Evolutionary conservation across 1,284 basidiomycete genomes (phyloP).

Genomic region (Flammula alnicola): DNA sequence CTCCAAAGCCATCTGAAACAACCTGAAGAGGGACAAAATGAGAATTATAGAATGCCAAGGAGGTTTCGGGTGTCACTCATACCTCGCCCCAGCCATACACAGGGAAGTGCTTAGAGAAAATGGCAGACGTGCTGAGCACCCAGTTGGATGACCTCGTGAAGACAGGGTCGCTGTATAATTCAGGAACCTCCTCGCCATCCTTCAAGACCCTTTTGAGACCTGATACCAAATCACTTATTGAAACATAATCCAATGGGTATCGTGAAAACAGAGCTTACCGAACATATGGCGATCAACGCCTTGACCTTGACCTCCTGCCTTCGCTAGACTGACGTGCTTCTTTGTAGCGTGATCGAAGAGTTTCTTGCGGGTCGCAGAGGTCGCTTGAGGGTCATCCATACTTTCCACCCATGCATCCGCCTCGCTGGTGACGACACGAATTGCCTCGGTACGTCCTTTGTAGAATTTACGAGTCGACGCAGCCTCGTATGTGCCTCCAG

Average conservation of each 20-base stretch:
- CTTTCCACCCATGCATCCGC: conserved; percentile 74
- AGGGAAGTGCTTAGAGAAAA: conserved; percentile 81
- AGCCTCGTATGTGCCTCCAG: conserved; percentile 84
- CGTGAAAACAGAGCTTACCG: too few relatives aligned
- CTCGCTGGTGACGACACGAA: conserved; percentile 78
- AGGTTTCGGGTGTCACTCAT: too few relatives aligned
- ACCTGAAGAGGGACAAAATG: conserved; percentile 46
- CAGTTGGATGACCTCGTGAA: conserved; percentile 69
- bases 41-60: too few relatives aligned
- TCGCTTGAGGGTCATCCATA: conserved; percentile 62
- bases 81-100: conserved; percentile 89
- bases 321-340: conserved; percentile 74
- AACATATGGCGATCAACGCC: conserved; percentile 88
- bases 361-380: conserved; percentile 50
- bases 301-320: conserved; percentile 69
- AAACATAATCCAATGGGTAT: too few relatives aligned
- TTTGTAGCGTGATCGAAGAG: conserved; percentile 71
- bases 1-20: conserved; percentile 79
- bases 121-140: conserved; percentile 85
- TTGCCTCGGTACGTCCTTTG: conserved; percentile 89
- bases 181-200: conserved; percentile 66
- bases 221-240: too few relatives aligned
- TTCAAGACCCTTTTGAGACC: conserved; percentile 71
- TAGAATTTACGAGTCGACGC: conserved; percentile 84
- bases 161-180: conserved; percentile 75